Conservation (phyloP, 202 grass and related monocot genomes). For the Panicum hallii region DNA sequence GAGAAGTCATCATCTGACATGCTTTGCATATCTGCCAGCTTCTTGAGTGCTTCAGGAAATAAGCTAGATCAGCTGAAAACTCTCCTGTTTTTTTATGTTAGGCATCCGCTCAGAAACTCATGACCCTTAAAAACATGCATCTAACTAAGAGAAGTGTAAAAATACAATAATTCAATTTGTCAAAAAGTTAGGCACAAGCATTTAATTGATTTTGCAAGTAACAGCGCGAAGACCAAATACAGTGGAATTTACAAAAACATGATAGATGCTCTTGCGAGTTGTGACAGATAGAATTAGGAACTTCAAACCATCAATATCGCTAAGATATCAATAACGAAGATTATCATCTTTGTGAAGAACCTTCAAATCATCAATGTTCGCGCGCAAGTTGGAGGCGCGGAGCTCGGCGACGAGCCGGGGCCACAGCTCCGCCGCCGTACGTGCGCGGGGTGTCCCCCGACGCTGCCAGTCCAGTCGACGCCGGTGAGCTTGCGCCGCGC, state of each 20-base stretch:
- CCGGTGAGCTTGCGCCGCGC: background rate
- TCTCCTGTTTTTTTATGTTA: conserved; percentile 61
- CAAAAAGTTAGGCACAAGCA: conserved; percentile 13
- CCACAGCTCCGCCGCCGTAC: conserved; percentile 57
- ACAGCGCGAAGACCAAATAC: conserved; percentile 12
- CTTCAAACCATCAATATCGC: too few relatives aligned
- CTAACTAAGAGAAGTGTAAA: background rate
- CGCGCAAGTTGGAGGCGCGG: conserved; percentile 24
- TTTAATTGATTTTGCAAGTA: conserved; percentile 18
- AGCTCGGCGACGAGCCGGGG: conserved; percentile 53
- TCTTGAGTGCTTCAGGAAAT: conserved; percentile 76
- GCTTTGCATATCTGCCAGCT: conserved; percentile 81
- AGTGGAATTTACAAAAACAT: conserved; percentile 13
- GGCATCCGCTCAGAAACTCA: conserved; percentile 36
- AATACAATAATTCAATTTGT: background rate
- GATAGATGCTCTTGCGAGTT: background rate
- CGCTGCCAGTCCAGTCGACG: conserved; percentile 82
- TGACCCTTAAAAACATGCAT: conserved; percentile 28
- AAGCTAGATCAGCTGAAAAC: conserved; percentile 61
- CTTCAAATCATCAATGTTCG: too few relatives aligned
- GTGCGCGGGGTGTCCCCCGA: conserved; percentile 69
- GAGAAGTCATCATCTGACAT: conserved; percentile 87
- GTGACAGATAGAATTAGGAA: too few relatives aligned
- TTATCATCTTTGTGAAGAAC: too few relatives aligned
- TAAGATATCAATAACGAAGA: too few relatives aligned